Base-by-base conservation (phyloP, 768 basidiomycete genomes). In the Naganishia antarctica region DNA sequence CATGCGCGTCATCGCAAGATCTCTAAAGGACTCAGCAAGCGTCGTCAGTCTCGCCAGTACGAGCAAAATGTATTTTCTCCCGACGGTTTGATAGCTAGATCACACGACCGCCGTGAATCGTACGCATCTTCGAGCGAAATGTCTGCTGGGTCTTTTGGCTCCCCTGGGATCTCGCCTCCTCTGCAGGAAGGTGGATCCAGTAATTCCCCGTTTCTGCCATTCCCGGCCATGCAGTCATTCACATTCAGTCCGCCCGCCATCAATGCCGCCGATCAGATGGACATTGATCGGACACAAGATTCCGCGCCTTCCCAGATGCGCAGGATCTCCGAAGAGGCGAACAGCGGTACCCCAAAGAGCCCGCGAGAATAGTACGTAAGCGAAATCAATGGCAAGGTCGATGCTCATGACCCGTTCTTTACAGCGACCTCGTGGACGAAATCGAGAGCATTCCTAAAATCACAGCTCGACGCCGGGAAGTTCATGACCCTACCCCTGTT, bases 401-500 rank as follows among this genome's bases (percentile, higher is more conserved):
- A 3, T 3, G 23, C 21, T 31, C 21, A 37, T 25, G 21, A 9
- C 25, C 16, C 11, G 4, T 37, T 34, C 29, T 43, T n/a, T 60
- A 28, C 29, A 59, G 44, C n/a, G 28, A 48, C 31, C 44, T 67
- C 29, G 31, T 53, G 9, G 23, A 34, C 23, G 66, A 67, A 21
- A 62, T 67, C 29, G 48, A 43, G 16, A 26, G 28, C 12, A 32
- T 63, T 21, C 50, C 66, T 16, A 44, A 66, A 63, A 44, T 83
- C 83, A 13, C 89, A 43, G 67, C 51, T 48, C 68, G 60, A 15
- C 31, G 37, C n/a, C 48, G 45, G 31, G 40, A 62, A 29, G 64
- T 64, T 47, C 69, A 71, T 7, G 62, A 49, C 3, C 73, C 90
- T 3, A 81, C 82, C 18, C 79, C 81, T 47, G 77, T 90, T 65